Evolutionary conservation across 208 protist genomes (phyloP), one percentile per base, ranked within the genome.

Genomic region (Trypanosoma avium): DNA sequence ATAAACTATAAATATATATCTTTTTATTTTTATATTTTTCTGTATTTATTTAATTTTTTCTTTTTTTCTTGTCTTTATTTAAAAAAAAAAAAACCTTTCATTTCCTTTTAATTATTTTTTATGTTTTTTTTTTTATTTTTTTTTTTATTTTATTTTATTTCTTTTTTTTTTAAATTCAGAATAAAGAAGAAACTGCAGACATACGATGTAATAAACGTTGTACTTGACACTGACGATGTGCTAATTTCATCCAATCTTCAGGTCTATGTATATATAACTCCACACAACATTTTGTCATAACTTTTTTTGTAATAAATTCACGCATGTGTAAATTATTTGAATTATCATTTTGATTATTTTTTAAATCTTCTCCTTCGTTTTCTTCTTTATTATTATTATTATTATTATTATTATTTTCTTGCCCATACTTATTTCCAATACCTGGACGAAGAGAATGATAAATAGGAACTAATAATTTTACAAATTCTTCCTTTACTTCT

Each of bases 221-320:
- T 56, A 92, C 84, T 67, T 92, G 87, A 27, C 70, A 81, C 60
- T 93, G 85, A 36, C 86, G 87, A 55, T 79, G 49, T 26, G 88
- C 90, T 42, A 87, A 49, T 60, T 92, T 92, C 24, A 15, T 10
- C 88, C 90, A 96, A 47, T 96, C 90, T 8, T 93, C 88, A 33
- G 70, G 79, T 24, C 90, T 82, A 46, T 94, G 82, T 21, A 88
- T 65, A 77, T 94, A 94, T 64, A 94, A 80, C 78, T 96, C 87
- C 26, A 96, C 90, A 54, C 78, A 92, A 63, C 85, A 94, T 70
- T 85, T 87, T n/a, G 65, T 68, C 61, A 94, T 78, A n/a, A 96
- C 84, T 70, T 96, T 94, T 19, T 75, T 77, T 3, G 79, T 66
- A 29, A 93, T 82, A 59, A 85, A 87, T 2, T 64, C 47, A 26